Conservation (phyloP, 2,329 filamentous ascomycete genomes). For the Didymella exigua region DNA sequence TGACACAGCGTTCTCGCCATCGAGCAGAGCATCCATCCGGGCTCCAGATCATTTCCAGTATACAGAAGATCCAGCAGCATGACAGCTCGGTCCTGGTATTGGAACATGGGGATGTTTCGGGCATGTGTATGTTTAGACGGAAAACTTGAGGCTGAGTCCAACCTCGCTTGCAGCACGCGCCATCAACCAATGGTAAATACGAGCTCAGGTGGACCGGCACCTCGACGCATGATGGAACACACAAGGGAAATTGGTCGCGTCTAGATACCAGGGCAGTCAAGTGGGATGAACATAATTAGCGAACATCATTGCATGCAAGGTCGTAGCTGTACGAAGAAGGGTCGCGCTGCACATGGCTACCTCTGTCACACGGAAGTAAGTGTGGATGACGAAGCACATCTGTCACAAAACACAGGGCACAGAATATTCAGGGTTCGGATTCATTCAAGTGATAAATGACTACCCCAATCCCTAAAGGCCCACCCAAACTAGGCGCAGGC, state of each 20-base stretch:
- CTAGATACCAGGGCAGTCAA: too few relatives aligned
- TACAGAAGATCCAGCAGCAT: background rate
- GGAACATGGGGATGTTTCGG: background rate
- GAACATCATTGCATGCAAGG: too few relatives aligned
- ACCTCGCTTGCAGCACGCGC: slow-evolving; percentile 7
- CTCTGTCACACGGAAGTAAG: too few relatives aligned
- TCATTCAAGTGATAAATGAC: background rate
- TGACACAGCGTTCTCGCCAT: background rate
- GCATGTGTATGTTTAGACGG: background rate
- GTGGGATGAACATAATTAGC: too few relatives aligned
- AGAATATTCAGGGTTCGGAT: background rate
- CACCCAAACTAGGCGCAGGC: background rate
- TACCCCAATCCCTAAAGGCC: background rate
- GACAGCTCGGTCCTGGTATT: background rate
- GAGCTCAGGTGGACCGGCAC: too few relatives aligned
- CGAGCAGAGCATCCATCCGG: background rate
- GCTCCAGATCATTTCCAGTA: background rate
- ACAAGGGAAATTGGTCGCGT: too few relatives aligned
- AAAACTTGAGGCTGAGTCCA: background rate
- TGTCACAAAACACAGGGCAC: background rate
- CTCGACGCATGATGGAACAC: background rate
- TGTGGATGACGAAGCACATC: background rate
- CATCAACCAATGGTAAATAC: slow-evolving; percentile 8
- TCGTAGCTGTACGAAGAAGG: too few relatives aligned
- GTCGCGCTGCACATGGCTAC: too few relatives aligned